Percentiles rank a stretch among this genome's conserved stretches.
These are phyloP conservation scores for Nissolia schottii DNA, from an alignment of 306 rosid species.

Conservation along the genomic window DNA sequence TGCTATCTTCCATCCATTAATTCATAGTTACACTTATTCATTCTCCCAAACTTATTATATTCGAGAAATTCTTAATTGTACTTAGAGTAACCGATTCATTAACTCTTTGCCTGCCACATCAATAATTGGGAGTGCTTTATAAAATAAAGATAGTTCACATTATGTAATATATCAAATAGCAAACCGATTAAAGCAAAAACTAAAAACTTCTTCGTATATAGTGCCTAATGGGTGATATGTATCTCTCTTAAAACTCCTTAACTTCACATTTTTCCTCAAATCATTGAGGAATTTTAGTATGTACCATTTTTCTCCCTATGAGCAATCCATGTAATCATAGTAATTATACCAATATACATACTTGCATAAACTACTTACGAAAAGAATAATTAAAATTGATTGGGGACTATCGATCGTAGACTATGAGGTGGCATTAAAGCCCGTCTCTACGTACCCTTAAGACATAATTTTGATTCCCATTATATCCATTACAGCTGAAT, in stretches of 20 bases:
- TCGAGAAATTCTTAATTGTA: no score
- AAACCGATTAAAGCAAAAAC: no score
- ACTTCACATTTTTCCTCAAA: neutral
- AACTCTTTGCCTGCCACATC: no score
- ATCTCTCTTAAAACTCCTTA: neutral
- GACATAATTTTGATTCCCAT: conserved; percentile 22
- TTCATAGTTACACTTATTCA: neutral
- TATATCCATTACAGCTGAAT: neutral
- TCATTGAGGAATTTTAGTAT: neutral
- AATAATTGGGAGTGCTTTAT: no score
- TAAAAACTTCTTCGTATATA: no score
- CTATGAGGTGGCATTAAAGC: conserved; percentile 16
- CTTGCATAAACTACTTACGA: conserved; percentile 20
- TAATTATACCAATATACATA: neutral
- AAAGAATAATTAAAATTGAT: conserved; percentile 10
- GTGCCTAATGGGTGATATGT: neutral
- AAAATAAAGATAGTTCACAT: no score
- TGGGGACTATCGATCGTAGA: neutral
- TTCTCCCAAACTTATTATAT: neutral
- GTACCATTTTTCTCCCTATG: conserved; percentile 4
- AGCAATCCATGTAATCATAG: no score
- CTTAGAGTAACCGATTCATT: no score
- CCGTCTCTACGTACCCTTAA: neutral
- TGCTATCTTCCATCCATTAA: neutral
- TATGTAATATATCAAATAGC: no score